Conservation (phyloP, 371 early-diverging fungal genomes). For the Lichtheimia ramosa region DNA sequence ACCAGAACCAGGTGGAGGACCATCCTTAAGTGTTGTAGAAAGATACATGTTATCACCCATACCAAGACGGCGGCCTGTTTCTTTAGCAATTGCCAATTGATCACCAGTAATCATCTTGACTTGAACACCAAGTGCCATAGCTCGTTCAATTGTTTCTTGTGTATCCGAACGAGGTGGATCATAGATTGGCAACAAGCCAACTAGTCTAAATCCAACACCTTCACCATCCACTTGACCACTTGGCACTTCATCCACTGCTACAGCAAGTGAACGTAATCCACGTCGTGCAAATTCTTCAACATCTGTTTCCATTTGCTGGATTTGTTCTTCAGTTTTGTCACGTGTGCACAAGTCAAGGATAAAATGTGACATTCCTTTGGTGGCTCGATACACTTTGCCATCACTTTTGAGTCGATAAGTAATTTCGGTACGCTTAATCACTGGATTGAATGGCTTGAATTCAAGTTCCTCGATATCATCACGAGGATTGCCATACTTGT, state of each 20-base stretch:
- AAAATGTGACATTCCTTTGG: slow-evolving; percentile 78
- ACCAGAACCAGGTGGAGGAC: slow-evolving; percentile 69
- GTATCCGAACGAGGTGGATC: slow-evolving; percentile 89
- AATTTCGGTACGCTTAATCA: slow-evolving; percentile 85
- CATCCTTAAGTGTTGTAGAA: slow-evolving; percentile 75
- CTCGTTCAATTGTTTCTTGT: slow-evolving; percentile 83
- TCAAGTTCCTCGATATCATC: slow-evolving; percentile 68
- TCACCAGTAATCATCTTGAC: slow-evolving; percentile 97
- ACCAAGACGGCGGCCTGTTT: slow-evolving; percentile 77
- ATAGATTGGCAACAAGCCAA: slow-evolving; percentile 78
- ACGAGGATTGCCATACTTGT: slow-evolving; percentile 49
- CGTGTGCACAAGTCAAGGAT: slow-evolving; percentile 71
- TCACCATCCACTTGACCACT: slow-evolving; percentile 42
- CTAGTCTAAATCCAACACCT: slow-evolving; percentile 52
- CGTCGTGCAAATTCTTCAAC: slow-evolving; percentile 76
- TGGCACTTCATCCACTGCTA: slow-evolving; percentile 69
- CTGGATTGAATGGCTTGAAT: slow-evolving; percentile 90
- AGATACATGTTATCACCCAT: slow-evolving; percentile 78
- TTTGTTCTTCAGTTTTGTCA: slow-evolving; percentile 63
- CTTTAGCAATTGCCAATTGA: slow-evolving; percentile 89
- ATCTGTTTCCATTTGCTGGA: slow-evolving; percentile 59
- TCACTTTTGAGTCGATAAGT: slow-evolving; percentile 64
- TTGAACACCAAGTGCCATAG: slow-evolving; percentile 83
- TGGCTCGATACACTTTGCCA: slow-evolving; percentile 63
- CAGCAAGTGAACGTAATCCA: slow-evolving; percentile 85